A percentile compares a stretch with the other conserved stretches of the same genome.
Evolutionary conservation across 2,329 filamentous ascomycete genomes (phyloP).

Genomic region (Aspergillus pseudotamarii): DNA sequence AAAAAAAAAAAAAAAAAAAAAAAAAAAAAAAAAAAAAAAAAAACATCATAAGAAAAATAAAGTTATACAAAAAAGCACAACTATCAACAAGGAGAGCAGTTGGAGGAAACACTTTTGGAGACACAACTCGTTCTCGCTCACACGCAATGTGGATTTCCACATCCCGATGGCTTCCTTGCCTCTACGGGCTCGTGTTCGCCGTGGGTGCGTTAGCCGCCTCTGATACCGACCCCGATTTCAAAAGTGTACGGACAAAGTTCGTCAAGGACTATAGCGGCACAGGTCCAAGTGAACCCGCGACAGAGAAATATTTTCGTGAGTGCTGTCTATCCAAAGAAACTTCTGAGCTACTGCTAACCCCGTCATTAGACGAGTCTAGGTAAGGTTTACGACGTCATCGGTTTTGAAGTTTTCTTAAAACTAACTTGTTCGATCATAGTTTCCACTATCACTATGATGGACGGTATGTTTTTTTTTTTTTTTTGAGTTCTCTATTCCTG

Average conservation of each 20-base stretch:
- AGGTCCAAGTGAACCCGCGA: slow-evolving; percentile 34
- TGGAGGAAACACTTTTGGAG: neutral
- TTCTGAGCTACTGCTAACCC: slow-evolving; percentile 12
- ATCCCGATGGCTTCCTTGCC: slow-evolving; percentile 16
- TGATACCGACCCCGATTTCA: slow-evolving; percentile 46
- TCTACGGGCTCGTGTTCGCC: slow-evolving; percentile 24
- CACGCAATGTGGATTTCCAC: slow-evolving; percentile 26
- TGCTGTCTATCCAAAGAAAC: slow-evolving; percentile 9
- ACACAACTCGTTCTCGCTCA: neutral
- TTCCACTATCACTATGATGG: slow-evolving; percentile 62
- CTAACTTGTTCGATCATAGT: slow-evolving; percentile 27
- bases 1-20: neutral
- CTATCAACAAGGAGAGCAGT: neutral
- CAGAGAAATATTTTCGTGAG: slow-evolving; percentile 54
- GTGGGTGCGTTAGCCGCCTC: slow-evolving; percentile 23
- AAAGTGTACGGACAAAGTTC: slow-evolving; percentile 45
- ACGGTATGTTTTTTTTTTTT: slow-evolving; percentile 31
- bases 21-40: neutral
- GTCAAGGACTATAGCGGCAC: slow-evolving; percentile 44
- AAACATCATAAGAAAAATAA: too few species aligned
- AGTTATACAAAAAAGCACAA: neutral
- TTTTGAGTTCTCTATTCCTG: neutral
- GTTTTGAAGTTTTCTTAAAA: slow-evolving; percentile 5
- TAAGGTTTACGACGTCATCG: slow-evolving; percentile 28
- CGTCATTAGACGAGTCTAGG: slow-evolving; percentile 46